Evolutionary conservation across 139 green algal species (phyloP).

Genomic region (Volvox africanus): DNA sequence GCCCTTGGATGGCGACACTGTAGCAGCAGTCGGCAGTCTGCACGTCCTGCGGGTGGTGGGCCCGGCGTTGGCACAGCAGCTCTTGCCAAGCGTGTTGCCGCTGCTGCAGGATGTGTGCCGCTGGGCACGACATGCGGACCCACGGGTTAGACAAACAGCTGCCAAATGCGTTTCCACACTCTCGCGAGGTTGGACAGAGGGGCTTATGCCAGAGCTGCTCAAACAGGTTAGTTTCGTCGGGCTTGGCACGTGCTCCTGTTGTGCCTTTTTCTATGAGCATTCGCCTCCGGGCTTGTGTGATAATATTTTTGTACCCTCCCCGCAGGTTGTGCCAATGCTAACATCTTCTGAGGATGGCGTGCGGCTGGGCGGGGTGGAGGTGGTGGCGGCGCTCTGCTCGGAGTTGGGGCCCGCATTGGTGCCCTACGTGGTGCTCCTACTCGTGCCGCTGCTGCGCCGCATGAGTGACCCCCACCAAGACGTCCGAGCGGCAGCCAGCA

Average conservation of each 20-base stretch:
- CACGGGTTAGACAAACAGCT: slow-evolving; percentile 59
- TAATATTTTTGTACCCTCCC: neutral
- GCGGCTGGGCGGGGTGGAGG: slow-evolving; percentile 63
- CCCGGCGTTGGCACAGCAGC: slow-evolving; percentile 58
- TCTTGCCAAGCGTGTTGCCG: slow-evolving; percentile 62
- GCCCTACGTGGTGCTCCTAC: slow-evolving; percentile 83
- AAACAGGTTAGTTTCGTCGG: slow-evolving; percentile 50
- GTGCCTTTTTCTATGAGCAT: too few species aligned
- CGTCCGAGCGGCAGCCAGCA: slow-evolving; percentile 74
- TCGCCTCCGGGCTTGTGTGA: too few species aligned
- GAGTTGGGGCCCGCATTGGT: slow-evolving; percentile 65
- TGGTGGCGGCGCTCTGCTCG: slow-evolving; percentile 33
- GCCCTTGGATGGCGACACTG: neutral
- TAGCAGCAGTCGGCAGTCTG: slow-evolving; percentile 46
- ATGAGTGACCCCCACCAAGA: slow-evolving; percentile 84
- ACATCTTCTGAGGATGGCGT: slow-evolving; percentile 28
- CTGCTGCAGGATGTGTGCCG: slow-evolving; percentile 70
- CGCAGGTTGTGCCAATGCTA: slow-evolving; percentile 66
- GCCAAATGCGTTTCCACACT: slow-evolving; percentile 47
- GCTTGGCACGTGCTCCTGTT: too few species aligned
- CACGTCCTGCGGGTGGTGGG: slow-evolving; percentile 82
- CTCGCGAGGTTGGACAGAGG: slow-evolving; percentile 49
- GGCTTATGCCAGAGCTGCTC: slow-evolving; percentile 71
- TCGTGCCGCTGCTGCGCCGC: slow-evolving; percentile 90
- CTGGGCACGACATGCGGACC: slow-evolving; percentile 61